A percentile compares a stretch with the other conserved stretches of the same genome.
Evolutionary conservation across 2,329 filamentous ascomycete species (phyloP).

Genomic region (Pestalotiopsis sp.): DNA sequence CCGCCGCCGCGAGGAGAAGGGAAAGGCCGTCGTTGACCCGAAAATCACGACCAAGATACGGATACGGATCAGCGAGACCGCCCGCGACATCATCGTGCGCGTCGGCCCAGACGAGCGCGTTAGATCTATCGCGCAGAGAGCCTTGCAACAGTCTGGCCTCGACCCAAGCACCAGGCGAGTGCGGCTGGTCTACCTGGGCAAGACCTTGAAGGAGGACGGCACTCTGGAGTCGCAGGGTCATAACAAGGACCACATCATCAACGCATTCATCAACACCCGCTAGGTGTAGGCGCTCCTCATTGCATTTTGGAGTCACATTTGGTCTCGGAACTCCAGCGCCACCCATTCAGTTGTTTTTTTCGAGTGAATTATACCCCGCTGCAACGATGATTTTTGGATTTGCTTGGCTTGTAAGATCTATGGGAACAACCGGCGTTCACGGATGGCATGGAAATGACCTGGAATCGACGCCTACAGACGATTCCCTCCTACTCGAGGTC

Average conservation of each 20-base stretch:
- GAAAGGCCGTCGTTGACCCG: conserved; percentile 56
- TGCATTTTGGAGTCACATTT: background rate
- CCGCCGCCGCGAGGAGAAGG: conserved; percentile 57
- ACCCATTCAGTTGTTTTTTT: background rate
- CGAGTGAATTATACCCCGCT: background rate
- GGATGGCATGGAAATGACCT: background rate
- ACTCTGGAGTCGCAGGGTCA: conserved; percentile 73
- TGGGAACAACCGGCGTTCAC: background rate
- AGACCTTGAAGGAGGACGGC: conserved; percentile 70
- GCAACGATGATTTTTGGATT: background rate
- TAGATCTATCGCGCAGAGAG: conserved; percentile 60
- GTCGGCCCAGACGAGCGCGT: conserved; percentile 67
- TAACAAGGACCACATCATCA: conserved; percentile 74
- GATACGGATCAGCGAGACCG: conserved; percentile 68
- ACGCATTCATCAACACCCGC: conserved; percentile 68
- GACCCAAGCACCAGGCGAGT: conserved; percentile 56
- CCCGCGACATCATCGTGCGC: conserved; percentile 62
- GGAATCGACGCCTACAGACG: background rate
- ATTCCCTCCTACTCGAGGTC: background rate
- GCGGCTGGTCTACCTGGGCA: conserved; percentile 79
- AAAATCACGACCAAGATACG: conserved; percentile 59
- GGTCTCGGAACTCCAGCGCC: background rate
- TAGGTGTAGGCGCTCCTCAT: conserved; percentile 22
- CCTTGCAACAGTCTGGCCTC: conserved; percentile 65
- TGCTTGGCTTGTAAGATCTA: background rate